These are phyloP conservation scores for Calonectria pteridis DNA, from an alignment of 2,329 filamentous ascomycete genomes.

Conservation along the genomic window DNA sequence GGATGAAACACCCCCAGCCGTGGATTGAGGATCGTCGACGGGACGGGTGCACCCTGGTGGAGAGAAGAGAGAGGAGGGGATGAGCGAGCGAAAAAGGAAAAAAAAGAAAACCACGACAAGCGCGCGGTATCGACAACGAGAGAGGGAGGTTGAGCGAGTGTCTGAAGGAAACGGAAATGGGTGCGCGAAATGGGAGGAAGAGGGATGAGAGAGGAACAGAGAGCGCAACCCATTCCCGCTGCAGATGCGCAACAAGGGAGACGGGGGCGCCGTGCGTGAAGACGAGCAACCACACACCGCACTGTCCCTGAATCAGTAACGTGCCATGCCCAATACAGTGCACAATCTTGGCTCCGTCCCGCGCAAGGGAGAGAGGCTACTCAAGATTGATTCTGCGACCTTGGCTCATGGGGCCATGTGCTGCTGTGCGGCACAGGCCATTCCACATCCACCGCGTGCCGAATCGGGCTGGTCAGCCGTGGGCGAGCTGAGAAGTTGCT, in stretches of 20 bases:
- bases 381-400: background rate
- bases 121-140: constrained; percentile 16
- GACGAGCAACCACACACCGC: background rate
- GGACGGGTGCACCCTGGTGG: background rate
- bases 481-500: background rate
- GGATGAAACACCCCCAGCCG: constrained; percentile 20
- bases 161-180: constrained; percentile 11
- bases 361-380: background rate
- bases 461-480: background rate
- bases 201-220: constrained; percentile 14
- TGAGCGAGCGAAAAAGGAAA: constrained; percentile 5
- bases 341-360: background rate
- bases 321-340: constrained; percentile 10
- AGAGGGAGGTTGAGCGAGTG: constrained; percentile 22
- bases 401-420: background rate
- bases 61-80: constrained; percentile 10
- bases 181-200: constrained; percentile 7
- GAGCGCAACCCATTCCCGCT: constrained; percentile 9
- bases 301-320: constrained; percentile 3
- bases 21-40: constrained; percentile 10
- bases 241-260: constrained; percentile 4
- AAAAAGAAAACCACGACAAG: background rate
- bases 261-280: constrained; percentile 17
- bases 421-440: constrained; percentile 10
- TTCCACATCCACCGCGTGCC: background rate